phyloP scores from a whole-genome alignment of 768 basidiomycete species.

The Tylopilus balloui region DNA sequence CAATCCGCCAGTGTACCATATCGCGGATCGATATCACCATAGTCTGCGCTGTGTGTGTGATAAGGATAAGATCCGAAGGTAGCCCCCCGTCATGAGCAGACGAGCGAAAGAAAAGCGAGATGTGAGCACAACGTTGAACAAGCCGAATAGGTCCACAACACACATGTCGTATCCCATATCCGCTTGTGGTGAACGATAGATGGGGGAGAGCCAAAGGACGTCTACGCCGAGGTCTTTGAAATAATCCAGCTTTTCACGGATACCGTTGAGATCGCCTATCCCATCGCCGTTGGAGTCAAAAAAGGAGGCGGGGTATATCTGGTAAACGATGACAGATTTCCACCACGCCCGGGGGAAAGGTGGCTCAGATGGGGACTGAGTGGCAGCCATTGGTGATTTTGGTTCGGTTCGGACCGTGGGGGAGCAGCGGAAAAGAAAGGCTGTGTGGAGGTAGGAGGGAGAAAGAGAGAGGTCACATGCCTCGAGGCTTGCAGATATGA shows the following conservation, averaged over 20 bases:
- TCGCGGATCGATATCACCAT: conserved; percentile 55
- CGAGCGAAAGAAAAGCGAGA: neutral
- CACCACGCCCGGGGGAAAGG: conserved; percentile 43
- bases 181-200: conserved; percentile 61
- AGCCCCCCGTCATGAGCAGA: neutral
- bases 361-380: conserved; percentile 7
- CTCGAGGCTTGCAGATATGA: conserved; percentile 20
- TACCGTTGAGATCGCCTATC: conserved; percentile 65
- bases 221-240: conserved; percentile 64
- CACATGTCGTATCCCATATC: conserved; percentile 78
- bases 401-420: neutral
- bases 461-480: neutral
- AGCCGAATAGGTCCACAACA: conserved; percentile 17
- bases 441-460: conserved; percentile 16
- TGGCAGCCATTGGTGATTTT: conserved; percentile 6
- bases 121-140: neutral
- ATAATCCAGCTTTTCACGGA: conserved; percentile 61
- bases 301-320: conserved; percentile 71
- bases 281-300: conserved; percentile 70
- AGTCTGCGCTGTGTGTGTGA: conserved; percentile 49
- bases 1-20: conserved; percentile 64
- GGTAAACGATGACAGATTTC: conserved; percentile 57
- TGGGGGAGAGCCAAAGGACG: conserved; percentile 57
- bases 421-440: neutral
- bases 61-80: conserved; percentile 13